Evolutionary conservation across 768 basidiomycete genomes (phyloP), one percentile per base, ranked within the genome.

Genomic region (Serendipita sp.): DNA sequence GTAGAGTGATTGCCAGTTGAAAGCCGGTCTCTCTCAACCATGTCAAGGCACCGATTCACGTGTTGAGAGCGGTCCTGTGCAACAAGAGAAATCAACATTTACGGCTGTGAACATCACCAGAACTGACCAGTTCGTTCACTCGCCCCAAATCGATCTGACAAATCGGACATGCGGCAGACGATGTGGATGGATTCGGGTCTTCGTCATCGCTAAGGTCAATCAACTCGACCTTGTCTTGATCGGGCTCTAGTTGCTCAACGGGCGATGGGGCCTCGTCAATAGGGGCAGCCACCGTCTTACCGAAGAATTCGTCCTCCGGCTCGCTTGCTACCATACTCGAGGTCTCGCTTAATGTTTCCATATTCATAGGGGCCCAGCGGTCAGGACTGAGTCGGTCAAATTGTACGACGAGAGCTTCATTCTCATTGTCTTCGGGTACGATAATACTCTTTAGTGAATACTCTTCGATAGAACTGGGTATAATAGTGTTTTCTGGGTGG

Each of bases 201-300:
- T 60, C 56, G 3, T 60, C 56, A 30, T 60, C 56, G 30, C 56
- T 60, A n/a, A 60, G 56, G 10, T 60, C 56, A 30, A 60, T 37
- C 10, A 60, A n/a, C 56, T 60, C 30, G 13, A 60, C 35, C n/a
- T 28, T 8, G 28, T 32, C 28, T 8, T 10, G 28, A 34, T 60
- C 56, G 8, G 37, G 28, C 56, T 60, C 56, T 4, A 60, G 48
- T 18, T 8, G 8, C 3, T 28, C 56, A 38, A 34, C 56, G 8
- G 24, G 28, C 10, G 16, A 28, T 34, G 37, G 28, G 28, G 56
- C 10, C 4, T 34, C 18, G 28, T 34, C 56, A 18, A 51, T n/a
- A 5, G 48, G n/a, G 48, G 7, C 48, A 8, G 48, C 8, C 41
- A 13, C 13, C 24, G 56, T 30, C n/a, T n/a, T n/a, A 24, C 37